Conservation (phyloP, 75 land plant species). For the Sequoia sempervirens region DNA sequence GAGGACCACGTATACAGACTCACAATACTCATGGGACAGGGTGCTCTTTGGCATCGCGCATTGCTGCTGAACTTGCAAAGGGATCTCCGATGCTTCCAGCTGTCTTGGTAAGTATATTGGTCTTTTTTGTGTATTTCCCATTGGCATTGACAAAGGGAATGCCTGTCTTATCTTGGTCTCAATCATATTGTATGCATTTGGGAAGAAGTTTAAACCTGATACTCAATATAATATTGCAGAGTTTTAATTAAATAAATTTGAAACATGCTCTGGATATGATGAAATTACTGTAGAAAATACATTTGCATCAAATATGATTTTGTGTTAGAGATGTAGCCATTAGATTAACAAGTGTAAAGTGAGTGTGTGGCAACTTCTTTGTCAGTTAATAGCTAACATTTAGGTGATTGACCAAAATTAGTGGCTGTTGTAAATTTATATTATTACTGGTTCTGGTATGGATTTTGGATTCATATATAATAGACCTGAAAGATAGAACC, state of each 20-base stretch:
- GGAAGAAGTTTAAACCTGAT: neutral
- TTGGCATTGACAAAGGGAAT: neutral
- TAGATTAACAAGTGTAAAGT: neutral
- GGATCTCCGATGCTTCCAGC: constrained; percentile 59
- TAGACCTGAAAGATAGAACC: too few species aligned
- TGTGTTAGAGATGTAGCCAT: neutral
- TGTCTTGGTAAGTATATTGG: constrained; percentile 44
- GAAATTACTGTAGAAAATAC: neutral
- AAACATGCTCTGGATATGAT: neutral
- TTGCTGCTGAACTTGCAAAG: constrained; percentile 94
- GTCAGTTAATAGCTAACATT: too few species aligned
- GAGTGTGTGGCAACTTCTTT: too few species aligned
- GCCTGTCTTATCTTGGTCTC: neutral
- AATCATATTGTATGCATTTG: neutral
- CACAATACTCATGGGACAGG: constrained; percentile 96
- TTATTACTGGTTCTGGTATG: too few species aligned
- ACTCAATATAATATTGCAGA: neutral
- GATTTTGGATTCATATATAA: too few species aligned
- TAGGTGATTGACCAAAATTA: too few species aligned
- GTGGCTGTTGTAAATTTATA: too few species aligned
- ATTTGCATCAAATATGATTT: neutral
- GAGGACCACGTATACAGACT: constrained; percentile 59
- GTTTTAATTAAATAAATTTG: neutral
- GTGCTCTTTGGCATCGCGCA: constrained; percentile 85
- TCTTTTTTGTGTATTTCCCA: neutral